Base-by-base conservation (phyloP, 2,329 filamentous ascomycete species). In the Alternaria brassicae region DNA sequence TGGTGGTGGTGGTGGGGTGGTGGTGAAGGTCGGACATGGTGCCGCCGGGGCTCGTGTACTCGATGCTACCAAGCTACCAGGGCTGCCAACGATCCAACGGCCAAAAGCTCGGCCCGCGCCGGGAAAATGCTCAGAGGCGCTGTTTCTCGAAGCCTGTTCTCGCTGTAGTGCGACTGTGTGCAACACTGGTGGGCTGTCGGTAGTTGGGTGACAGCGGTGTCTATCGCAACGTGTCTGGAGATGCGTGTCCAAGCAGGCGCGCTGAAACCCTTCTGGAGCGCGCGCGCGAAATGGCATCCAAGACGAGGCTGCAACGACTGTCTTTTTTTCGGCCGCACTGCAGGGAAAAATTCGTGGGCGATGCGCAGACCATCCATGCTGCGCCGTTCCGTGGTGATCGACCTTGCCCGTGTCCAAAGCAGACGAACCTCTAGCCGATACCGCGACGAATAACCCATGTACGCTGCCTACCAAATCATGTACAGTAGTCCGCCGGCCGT, bases 21-120 rank as follows among this genome's bases (percentile, higher is more conserved):
- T 70, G 68, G 53, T 50, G 51, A 37, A 68, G 63, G 65, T 64
- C 53, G 62, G 64, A 67, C 59, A 66, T 61, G 57, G 65, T 56
- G 52, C 57, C 60, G 58, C 62, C 61, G 62, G 62, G 57, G 55
- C 63, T 68, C 66, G 66, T 65, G 71, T 70, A 64, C 56, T 65
- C 65, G 59, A 70, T 69, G 67, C 67, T 69, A 53, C 45, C 32
- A 36, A n/a, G 32, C 13, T n/a, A 27, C 42, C 19, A 62, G 67
- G 70, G 63, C 65, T 60, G 56, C 57, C 52, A 55, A 55, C 62
- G 68, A 71, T 69, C 67, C 65, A 75, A 76, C 74, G 75, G 72
- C 68, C 64, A 75, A 71, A 70, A 73, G 71, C 70, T 73, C 75
- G 75, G 75, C 74, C 75, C 75, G 75, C 74, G 64, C 74, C 74